Percentiles rank a stretch among this genome's conserved stretches.
These are phyloP conservation scores for Aegilops speltoides DNA, from an alignment of 176 grass and related monocot genomes.

Conservation along the genomic window DNA sequence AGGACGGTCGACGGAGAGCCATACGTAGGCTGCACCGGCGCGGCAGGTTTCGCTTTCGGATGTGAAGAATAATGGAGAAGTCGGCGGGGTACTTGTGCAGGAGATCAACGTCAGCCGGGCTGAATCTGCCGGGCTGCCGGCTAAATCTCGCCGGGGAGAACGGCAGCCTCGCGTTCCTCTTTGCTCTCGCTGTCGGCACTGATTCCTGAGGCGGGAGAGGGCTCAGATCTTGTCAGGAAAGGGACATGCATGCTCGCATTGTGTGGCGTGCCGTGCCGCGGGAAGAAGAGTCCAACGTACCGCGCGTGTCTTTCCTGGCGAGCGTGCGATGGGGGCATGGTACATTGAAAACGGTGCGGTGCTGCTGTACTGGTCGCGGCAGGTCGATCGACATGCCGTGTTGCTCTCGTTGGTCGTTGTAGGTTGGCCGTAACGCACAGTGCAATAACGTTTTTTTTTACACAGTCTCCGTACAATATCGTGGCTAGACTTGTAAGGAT, in stretches of 20 bases:
- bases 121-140: not conserved
- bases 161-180: not conserved
- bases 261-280: not conserved
- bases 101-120: not conserved
- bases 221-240: not conserved
- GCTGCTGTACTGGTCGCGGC: not conserved
- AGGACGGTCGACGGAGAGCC: not conserved
- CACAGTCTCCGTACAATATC: not conserved
- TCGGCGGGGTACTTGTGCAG: not conserved
- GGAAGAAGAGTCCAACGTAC: not conserved
- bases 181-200: not conserved
- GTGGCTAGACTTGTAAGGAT: not conserved
- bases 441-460: not conserved
- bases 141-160: not conserved
- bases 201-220: not conserved
- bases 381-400: not conserved
- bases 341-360: not conserved
- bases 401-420: not conserved
- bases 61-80: not conserved
- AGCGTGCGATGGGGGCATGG: conserved; percentile 16
- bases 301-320: conserved; percentile 18
- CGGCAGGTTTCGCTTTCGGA: not conserved
- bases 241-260: not conserved
- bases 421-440: not conserved
- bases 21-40: not conserved